These are phyloP conservation scores for Thraustochytrium striatum DNA, from an alignment of 352 stramenopile species.

Conservation along the genomic window DNA sequence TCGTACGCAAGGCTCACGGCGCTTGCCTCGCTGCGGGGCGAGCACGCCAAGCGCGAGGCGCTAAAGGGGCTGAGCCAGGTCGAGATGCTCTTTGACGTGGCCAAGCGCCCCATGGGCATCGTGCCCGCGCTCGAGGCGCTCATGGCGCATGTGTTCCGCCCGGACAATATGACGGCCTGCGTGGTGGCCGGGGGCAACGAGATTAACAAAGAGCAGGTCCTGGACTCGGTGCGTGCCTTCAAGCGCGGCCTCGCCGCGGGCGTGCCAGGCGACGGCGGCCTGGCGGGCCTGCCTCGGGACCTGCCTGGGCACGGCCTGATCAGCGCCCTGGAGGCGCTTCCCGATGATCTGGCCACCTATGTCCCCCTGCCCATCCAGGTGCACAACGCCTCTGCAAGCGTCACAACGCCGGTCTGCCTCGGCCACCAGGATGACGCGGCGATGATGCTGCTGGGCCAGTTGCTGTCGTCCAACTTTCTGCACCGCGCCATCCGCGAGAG, in stretches of 20 bases:
- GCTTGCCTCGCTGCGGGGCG: constrained; percentile 14
- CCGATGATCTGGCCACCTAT: constrained; percentile 9
- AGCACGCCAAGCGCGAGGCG: constrained; percentile 38
- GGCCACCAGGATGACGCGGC: constrained; percentile 27
- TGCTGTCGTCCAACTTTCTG: constrained; percentile 36
- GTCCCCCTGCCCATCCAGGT: constrained; percentile 37
- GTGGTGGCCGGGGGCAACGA: constrained; percentile 8
- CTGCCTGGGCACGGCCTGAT: neutral
- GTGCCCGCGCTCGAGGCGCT: neutral
- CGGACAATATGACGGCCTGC: constrained; percentile 23
- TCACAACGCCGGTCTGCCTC: neutral
- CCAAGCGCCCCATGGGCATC: neutral
- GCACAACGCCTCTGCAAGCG: constrained; percentile 8
- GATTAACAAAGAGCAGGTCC: constrained; percentile 15
- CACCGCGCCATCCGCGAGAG: constrained; percentile 30
- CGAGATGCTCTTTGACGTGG: neutral
- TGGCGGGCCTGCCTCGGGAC: neutral
- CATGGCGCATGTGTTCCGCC: neutral
- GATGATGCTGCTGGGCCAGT: constrained; percentile 39
- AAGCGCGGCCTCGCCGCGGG: neutral
- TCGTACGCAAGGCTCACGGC: constrained; percentile 2
- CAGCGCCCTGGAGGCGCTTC: neutral
- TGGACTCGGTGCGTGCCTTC: neutral
- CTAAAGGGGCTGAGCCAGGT: constrained; percentile 2
- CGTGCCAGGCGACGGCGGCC: neutral